Evolutionary conservation across 2,329 filamentous ascomycete genomes (phyloP), one percentile per base, ranked within the genome.

Genomic region (Reticulascus tulasneorum): DNA sequence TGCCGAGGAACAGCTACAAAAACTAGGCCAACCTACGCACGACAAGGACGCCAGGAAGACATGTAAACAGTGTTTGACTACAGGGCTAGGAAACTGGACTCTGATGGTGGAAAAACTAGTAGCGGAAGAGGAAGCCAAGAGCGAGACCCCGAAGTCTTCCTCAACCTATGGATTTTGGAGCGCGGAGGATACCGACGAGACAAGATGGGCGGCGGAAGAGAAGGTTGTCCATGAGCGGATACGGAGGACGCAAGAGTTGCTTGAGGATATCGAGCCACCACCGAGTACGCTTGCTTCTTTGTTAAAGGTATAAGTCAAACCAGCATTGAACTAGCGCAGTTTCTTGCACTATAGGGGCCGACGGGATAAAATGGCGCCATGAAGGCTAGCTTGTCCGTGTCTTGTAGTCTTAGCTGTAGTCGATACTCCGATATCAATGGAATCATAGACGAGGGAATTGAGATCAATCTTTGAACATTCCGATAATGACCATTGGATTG

Each of bases 11-110:
- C 80, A 79, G 50, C 70, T 79, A 26, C 75, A 71, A 47, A 60
- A 50, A 15, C 56, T 75, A 2, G 54, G 53, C 23, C 38, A 25
- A 1, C 7, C 26, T 1, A 29, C 32, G 4, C 32, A 30, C 16
- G 37, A 34, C 31, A 37, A 22, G 15, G 27, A 45, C 10, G 35
- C 42, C n/a, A 56, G 52, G 30, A 72, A 75, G 44, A 79, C 77
- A 24, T 95, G 90, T 55, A 76, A 76, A 22, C 75, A 91, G 47
- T 96, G 91, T 53, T 72, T 95, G 6, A 68, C 77, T 39, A 79
- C 84, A 3, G 86, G 86, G 0, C 69, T 95, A 2, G 72, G 75
- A 6, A 94, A 95, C 55, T 95, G 90, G 90, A 75, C 75, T 29
- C 74, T 71, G 19, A 97, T 97, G 84, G 81, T 93, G 15, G 67